Conservation (phyloP, 1,284 basidiomycete genomes). For the Vanrija humicola region DNA sequence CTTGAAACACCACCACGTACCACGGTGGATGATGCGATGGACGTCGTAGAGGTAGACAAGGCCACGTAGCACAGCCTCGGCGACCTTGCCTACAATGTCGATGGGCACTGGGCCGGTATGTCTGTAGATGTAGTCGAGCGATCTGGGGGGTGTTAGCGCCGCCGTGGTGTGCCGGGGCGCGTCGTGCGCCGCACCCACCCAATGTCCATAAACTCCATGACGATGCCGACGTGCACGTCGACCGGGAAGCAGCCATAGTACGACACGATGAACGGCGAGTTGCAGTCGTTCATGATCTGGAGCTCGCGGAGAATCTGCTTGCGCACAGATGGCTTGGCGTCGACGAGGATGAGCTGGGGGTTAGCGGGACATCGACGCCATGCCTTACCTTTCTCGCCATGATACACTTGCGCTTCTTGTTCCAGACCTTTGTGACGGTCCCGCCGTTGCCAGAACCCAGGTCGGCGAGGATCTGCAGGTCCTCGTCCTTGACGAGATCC, state of each 20-base stretch:
- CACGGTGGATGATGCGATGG: constrained; percentile 98
- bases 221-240: constrained; percentile 97
- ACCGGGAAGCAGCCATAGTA: constrained; percentile 95
- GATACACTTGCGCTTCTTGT: constrained; percentile 77
- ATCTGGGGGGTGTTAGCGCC: constrained; percentile 42
- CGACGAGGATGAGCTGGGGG: constrained; percentile 86
- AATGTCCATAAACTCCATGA: constrained; percentile 94
- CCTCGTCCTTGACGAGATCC: constrained; percentile 71
- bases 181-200: too few relatives aligned
- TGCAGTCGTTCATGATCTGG: constrained; percentile 97
- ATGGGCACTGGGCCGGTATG: constrained; percentile 85
- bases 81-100: constrained; percentile 83
- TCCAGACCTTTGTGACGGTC: constrained; percentile 92
- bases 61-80: constrained; percentile 86
- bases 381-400: constrained; percentile 88
- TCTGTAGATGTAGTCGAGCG: constrained; percentile 86
- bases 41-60: constrained; percentile 97
- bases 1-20: constrained; percentile 46
- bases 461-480: constrained; percentile 78
- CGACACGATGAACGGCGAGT: constrained; percentile 87
- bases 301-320: constrained; percentile 97
- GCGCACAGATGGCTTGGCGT: constrained; percentile 92
- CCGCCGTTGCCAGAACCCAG: constrained; percentile 97
- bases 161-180: too few relatives aligned
- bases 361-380: background rate